Evolutionary conservation across 176 grass and related monocot genomes (phyloP), one percentile per base, ranked within the genome.

Genomic region (Juncus inflexus): DNA sequence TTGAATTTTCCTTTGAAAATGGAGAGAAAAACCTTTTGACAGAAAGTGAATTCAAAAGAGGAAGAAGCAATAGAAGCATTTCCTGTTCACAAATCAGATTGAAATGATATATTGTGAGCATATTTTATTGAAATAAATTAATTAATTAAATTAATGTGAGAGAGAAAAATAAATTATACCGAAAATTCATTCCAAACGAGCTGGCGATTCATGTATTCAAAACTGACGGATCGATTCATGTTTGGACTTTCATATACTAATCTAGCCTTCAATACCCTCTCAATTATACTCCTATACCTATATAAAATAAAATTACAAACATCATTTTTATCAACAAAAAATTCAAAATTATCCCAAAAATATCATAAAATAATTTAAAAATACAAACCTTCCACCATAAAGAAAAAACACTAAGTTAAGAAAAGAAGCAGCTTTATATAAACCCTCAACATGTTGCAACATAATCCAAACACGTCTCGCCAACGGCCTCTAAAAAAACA

Each of bases 161-260:
- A 52, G 12, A 52, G 38, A 19, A 8, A 5, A 67, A 12, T 10
- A 62, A 40, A 62, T 62, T 55, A 52, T 89, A 91, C 94, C 80
- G 94, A 97, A 72, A 97, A 97, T 61, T 97, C 94, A 75, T 97
- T 97, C 94, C 88, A 97, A 64, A 97, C 94, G 56, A 97, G 82
- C 60, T 97, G 94, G 3, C 94, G 77, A 76, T 97, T 97, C 94
- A 97, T 97, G 66, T 97, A 97, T 56, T 97, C 88, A 77, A 91
- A 97, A 68, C 94, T 97, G 72, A 92, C 94, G 63, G 94, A 85
- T 78, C 94, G 80, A 75, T 97, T 97, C 94, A 97, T 97, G 57
- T 89, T 97, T 73, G 94, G 94, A 64, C 83, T 89, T 55, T 70
- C 82, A 60, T 97, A 97, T 64, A 97, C 85, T 71, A 97, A 85